Conservation (phyloP, 805 yeast species). For the Kodamaea restingae region DNA sequence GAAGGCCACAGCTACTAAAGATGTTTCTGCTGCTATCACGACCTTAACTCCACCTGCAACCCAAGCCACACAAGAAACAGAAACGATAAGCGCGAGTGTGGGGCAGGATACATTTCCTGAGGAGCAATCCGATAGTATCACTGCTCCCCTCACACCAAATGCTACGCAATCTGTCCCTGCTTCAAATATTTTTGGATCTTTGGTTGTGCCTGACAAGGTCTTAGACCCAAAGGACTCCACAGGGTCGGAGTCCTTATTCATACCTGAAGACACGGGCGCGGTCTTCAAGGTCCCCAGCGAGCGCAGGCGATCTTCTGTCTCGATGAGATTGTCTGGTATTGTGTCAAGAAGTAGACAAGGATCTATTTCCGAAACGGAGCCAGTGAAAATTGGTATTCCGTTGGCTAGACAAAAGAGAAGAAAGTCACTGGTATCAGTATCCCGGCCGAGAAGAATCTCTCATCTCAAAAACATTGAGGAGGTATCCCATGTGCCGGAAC, state of each 20-base stretch:
- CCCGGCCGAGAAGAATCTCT: constrained; percentile 7
- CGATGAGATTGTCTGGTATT: constrained; percentile 36
- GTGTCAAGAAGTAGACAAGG: constrained; percentile 25
- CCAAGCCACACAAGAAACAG: constrained; percentile 8
- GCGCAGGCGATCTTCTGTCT: constrained; percentile 27
- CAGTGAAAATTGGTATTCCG: constrained; percentile 39
- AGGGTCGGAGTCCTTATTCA: neutral
- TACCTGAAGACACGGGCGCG: constrained; percentile 16
- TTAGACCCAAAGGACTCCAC: constrained; percentile 27
- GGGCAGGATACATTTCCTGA: neutral
- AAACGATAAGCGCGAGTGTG: neutral
- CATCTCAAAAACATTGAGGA: neutral
- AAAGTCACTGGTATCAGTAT: constrained; percentile 19
- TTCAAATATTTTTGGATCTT: neutral
- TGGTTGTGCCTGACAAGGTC: constrained; percentile 12
- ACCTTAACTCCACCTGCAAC: constrained; percentile 17
- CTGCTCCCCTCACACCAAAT: constrained; percentile 8
- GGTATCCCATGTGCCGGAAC: constrained; percentile 11
- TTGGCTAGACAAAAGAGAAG: constrained; percentile 29
- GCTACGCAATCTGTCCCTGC: constrained; percentile 8
- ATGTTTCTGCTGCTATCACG: constrained; percentile 7
- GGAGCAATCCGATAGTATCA: neutral
- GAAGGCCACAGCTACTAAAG: neutral
- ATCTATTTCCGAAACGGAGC: constrained; percentile 26
- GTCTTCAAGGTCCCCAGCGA: constrained; percentile 27